These are phyloP conservation scores for Lachancea meyersii DNA, from an alignment of 805 yeast species.

Conservation along the genomic window DNA sequence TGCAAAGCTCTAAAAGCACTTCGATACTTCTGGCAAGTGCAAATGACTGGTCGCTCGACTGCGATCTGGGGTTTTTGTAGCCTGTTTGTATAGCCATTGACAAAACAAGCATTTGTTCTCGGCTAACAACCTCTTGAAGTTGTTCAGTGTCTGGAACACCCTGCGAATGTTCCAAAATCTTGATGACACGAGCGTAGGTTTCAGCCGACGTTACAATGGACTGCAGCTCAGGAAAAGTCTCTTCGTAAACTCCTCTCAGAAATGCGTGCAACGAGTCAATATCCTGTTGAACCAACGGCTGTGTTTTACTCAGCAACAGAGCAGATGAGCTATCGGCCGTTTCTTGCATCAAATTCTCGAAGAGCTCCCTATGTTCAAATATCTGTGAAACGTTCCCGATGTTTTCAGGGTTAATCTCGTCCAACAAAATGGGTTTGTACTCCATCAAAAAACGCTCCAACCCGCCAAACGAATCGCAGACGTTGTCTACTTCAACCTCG, in stretches of 20 bases:
- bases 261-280: constrained; percentile 44
- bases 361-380: not conserved
- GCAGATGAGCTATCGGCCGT: constrained; percentile 44
- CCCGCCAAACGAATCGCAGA: not conserved
- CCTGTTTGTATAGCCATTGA: constrained; percentile 65
- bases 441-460: not conserved
- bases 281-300: constrained; percentile 50
- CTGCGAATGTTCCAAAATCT: constrained; percentile 43
- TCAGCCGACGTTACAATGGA: constrained; percentile 54
- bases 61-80: constrained; percentile 25
- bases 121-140: constrained; percentile 41
- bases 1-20: constrained; percentile 41
- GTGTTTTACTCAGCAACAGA: constrained; percentile 46
- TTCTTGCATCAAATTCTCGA: constrained; percentile 3
- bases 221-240: constrained; percentile 67
- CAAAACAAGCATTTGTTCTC: constrained; percentile 64
- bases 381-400: not conserved
- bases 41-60: constrained; percentile 33
- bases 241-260: constrained; percentile 47
- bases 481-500: not conserved
- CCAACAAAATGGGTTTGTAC: not conserved
- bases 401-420: not conserved
- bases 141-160: constrained; percentile 26
- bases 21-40: constrained; percentile 37
- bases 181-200: constrained; percentile 52